Conservation (phyloP, 148 eudicot species). For the Chenopodium formosanum region DNA sequence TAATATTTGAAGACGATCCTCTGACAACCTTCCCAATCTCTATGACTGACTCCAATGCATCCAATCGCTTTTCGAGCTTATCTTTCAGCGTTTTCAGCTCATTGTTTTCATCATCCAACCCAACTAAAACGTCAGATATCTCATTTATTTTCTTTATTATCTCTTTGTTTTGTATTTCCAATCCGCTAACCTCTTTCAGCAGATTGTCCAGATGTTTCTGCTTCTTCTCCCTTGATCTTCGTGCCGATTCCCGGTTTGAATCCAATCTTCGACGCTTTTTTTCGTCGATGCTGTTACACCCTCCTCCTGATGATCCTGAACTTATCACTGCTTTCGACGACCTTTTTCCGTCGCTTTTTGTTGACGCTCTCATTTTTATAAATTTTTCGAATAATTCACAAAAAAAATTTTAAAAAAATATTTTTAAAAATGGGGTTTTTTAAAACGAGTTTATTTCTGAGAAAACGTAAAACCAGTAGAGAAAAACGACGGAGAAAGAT, state of each 20-base stretch:
- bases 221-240: constrained; percentile 64
- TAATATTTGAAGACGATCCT: constrained; percentile 5
- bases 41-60: constrained; percentile 39
- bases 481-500: constrained; percentile 70
- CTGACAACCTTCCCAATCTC: constrained; percentile 33
- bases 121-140: too few relatives aligned
- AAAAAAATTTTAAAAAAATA: not conserved
- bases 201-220: constrained; percentile 60
- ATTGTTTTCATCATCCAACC: constrained; percentile 19
- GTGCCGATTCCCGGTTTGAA: constrained; percentile 75
- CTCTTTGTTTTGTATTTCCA: too few relatives aligned
- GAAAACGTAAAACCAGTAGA: constrained; percentile 75
- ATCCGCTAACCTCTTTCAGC: constrained; percentile 29
- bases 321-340: constrained; percentile 18
- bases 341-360: not conserved
- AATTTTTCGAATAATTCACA: not conserved
- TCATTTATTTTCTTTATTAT: too few relatives aligned
- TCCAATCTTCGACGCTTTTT: constrained; percentile 69
- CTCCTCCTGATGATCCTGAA: constrained; percentile 47
- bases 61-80: constrained; percentile 45
- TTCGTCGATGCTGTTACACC: constrained; percentile 37
- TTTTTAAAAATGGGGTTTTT: not conserved
- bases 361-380: constrained; percentile 25
- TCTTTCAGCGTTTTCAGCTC: constrained; percentile 36
- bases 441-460: constrained; percentile 28